phyloP scores from a whole-genome alignment of 441 rosid genomes.

The Populus hybrid region DNA sequence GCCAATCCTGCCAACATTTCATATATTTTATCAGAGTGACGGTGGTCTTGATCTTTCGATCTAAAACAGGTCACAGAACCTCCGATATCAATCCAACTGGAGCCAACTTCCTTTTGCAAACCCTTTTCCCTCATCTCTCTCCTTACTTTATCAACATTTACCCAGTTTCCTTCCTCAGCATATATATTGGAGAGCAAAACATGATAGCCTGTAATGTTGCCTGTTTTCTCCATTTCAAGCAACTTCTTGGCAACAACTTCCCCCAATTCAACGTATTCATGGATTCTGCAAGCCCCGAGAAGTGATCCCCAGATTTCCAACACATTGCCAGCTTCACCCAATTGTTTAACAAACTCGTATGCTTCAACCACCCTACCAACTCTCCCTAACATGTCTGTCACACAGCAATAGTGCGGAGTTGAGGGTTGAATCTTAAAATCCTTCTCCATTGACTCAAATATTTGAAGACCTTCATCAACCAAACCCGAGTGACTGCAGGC shows the following conservation, averaged over 20 bases:
- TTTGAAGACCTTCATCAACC: conserved; percentile 70
- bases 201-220: conserved; percentile 49
- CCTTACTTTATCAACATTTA: conserved; percentile 57
- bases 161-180: conserved; percentile 78
- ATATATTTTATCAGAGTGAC: conserved; percentile 44
- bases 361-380: conserved; percentile 78
- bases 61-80: conserved; percentile 52
- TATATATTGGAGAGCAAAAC: conserved; percentile 84
- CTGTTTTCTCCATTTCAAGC: conserved; percentile 40
- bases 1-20: conserved; percentile 46
- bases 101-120: conserved; percentile 64
- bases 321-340: conserved; percentile 63
- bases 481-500: conserved; percentile 82
- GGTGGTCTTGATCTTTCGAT: conserved; percentile 64
- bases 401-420: conserved; percentile 70
- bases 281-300: conserved; percentile 74
- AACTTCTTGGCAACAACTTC: conserved; percentile 57
- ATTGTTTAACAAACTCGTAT: conserved; percentile 58
- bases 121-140: conserved; percentile 71
- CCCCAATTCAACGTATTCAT: conserved; percentile 55
- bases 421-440: conserved; percentile 54
- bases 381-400: conserved; percentile 85
- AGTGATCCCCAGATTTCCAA: conserved; percentile 82
- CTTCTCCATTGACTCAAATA: conserved; percentile 57
- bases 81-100: conserved; percentile 64